Base-by-base conservation (phyloP, 2,329 filamentous ascomycete genomes). In the Aspergillus transmontanensis region DNA sequence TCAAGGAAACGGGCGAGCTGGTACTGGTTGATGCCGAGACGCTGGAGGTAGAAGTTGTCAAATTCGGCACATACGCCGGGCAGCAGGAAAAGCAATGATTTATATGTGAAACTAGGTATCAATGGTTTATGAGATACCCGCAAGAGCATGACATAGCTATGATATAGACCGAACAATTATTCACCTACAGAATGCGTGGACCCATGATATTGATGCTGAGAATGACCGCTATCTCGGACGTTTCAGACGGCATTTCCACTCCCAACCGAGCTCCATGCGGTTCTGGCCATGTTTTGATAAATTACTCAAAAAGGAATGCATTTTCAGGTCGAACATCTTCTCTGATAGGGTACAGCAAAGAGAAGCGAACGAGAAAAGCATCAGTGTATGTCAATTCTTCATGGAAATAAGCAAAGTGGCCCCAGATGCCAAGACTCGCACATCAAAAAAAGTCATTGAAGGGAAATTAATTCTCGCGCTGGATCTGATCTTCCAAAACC, bases 1-100 rank as follows among this genome's bases (percentile, higher is more conserved):
- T 98, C 74, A 84, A 86, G 1, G 84, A 90, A 66, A 93, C 90
- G 0, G 90, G 89, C 21, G 89, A 96, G 79, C 72, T 99, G 26
- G 88, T 97, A 0, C 73, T 99, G 58, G 81, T 99, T 12, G 94
- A 99, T 79, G 83, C 88, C 53, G 94, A 98, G 78, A 96, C 91
- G 1, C 78, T 97, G 64, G 91, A 94, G 54, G 89, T 91, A 1
- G 89, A 93, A 68, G 82, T 86, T 56, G 82, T 97, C 26, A 89
- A 86, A 71, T 84, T 87, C 69, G 80, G 81, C 30, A 62, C 81
- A 26, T 78, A 81, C 68, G 64, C 70, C 7, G 76, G 75, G 16
- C 62, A 73, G 41, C 71, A 78, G 62, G 76, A 77, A 57, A 71
- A 70, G 68, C 72, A 76, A 68, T 77, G 64, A 71, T 62, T 41